Evolutionary conservation across 345 rosid genomes (phyloP).

Genomic region (Kandelia obovata): DNA sequence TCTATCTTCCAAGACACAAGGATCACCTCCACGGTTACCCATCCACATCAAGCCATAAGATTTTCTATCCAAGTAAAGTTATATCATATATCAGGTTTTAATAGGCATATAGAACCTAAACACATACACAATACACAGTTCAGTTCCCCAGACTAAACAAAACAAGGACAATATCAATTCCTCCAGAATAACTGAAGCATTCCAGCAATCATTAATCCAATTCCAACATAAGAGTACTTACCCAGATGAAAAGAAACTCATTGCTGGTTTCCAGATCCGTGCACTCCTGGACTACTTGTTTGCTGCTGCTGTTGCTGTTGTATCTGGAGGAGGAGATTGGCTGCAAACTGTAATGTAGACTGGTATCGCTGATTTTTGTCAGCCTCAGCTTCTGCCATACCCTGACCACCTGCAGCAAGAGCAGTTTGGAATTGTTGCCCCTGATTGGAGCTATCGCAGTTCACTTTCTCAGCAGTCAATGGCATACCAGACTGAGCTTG

Average conservation of each 20-base stretch:
- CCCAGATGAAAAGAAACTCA: slow-evolving; percentile 19
- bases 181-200: neutral
- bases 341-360: slow-evolving; percentile 89
- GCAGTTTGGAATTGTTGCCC: slow-evolving; percentile 51
- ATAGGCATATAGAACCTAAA: neutral
- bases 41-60: neutral
- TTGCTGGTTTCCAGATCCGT: slow-evolving; percentile 30
- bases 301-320: slow-evolving; percentile 59
- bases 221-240: slow-evolving; percentile 5
- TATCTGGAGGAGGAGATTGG: slow-evolving; percentile 83
- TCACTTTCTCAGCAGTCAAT: slow-evolving; percentile 35
- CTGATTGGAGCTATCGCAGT: slow-evolving; percentile 47
- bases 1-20: neutral
- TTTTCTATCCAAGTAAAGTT: neutral
- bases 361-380: slow-evolving; percentile 89
- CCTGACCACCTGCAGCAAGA: slow-evolving; percentile 46
- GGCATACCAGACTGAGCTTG: slow-evolving; percentile 47
- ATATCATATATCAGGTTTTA: neutral
- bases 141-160: neutral
- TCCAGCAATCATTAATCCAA: neutral
- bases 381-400: slow-evolving; percentile 50
- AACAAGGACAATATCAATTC: too few relatives aligned
- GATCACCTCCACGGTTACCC: neutral
- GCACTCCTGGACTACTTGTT: slow-evolving; percentile 18
- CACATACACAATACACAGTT: neutral